Percentiles rank a stretch among this genome's conserved stretches.
Evolutionary conservation across 345 rosid species (phyloP).

Genomic region (Pugionium cornutum): DNA sequence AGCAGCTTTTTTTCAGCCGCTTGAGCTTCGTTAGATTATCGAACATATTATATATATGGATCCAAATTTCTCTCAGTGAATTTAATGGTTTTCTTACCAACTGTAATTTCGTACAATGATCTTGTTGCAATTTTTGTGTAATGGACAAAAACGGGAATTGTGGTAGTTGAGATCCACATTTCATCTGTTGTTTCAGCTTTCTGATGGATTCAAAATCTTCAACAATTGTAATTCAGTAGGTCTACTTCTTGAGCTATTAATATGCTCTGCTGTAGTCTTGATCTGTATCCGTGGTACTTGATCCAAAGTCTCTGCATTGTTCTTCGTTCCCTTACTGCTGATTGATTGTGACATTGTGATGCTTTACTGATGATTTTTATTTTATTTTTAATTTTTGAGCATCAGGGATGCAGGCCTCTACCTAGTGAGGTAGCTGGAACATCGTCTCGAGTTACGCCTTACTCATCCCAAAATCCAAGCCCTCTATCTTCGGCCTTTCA

Average conservation of each 20-base stretch:
- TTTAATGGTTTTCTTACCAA: not conserved
- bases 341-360: constrained; percentile 18
- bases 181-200: not conserved
- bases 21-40: constrained; percentile 1
- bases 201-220: not conserved
- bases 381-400: constrained; percentile 6
- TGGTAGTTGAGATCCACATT: not conserved
- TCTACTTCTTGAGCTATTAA: constrained; percentile 20
- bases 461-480: constrained; percentile 80
- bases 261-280: not conserved
- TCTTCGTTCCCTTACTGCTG: not conserved
- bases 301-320: constrained; percentile 15
- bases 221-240: not conserved
- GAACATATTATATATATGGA: constrained; percentile 15
- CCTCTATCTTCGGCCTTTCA: constrained; percentile 88
- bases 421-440: constrained; percentile 59
- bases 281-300: constrained; percentile 3
- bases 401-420: constrained; percentile 78
- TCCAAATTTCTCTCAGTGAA: constrained; percentile 2
- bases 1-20: not conserved
- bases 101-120: not conserved
- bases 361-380: constrained; percentile 5
- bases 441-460: constrained; percentile 59
- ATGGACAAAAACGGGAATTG: not conserved
- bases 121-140: constrained; percentile 9